Base-by-base conservation (phyloP, 441 rosid genomes). In the Adansonia rubrostipa region DNA sequence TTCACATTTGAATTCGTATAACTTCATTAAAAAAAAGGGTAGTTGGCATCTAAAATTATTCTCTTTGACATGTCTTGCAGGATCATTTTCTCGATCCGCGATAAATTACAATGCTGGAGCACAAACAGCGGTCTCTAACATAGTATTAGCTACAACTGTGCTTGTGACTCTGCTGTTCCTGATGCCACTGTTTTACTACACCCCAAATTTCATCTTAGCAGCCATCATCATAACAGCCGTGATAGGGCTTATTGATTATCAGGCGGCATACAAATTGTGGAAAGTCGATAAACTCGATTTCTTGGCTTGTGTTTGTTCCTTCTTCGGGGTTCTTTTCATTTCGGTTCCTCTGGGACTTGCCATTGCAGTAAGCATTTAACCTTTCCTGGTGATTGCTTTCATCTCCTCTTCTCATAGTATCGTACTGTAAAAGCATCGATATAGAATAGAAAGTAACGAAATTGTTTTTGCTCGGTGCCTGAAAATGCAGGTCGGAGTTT, bases 31-130 rank as follows among this genome's bases (percentile, higher is more conserved):
- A 20, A 17, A 20, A 28, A 56, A 6, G 13, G 7, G 19, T 20
- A 1, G 17, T 77, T 24, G 45, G 40, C 36, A 10, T 28, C 75
- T 77, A 74, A 64, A 28, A 65, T 71, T 13, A 17, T 71, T 62
- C 71, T 70, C 40, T 75, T 19, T 5, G 1, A 53, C 13, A 42
- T 20, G 19, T 51, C 4, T 76, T 79, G 77, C 84, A 96, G 99
- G 99, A 22, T 90, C 98, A 6, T 96, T 96, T 85, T 93, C 98
- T 15, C 87, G 98, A 50, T 94, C 99, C 66, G 98, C 99, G 0
- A 93, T 94, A 1, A 94, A 91, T 88, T 88, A 90, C 88, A 96
- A 92, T 44, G 98, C 99, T 3, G 99, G 99, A 83, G 99, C 99
- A 1, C 85, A 91, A 85, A 87, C 98, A 13, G 92, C 94, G 4